These are phyloP conservation scores for Trypanosoma brucei DNA, from an alignment of 208 protist genomes.

Conservation along the genomic window DNA sequence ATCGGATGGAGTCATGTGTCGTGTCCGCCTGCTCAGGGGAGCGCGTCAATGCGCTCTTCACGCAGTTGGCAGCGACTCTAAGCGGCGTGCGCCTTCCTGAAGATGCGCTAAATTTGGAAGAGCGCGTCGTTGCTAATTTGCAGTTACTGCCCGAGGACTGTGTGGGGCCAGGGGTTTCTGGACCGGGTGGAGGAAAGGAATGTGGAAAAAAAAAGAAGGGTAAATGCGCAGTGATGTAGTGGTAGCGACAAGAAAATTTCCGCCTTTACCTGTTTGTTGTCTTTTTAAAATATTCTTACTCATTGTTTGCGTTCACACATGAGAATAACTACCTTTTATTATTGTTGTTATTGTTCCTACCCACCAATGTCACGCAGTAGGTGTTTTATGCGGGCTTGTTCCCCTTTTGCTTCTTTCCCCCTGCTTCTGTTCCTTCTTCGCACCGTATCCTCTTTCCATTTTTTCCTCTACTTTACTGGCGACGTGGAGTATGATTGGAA, in stretches of 20 bases:
- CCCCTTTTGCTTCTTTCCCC: too few relatives aligned
- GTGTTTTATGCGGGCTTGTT: too few relatives aligned
- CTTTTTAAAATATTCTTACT: too few relatives aligned
- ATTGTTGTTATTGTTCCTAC: too few relatives aligned
- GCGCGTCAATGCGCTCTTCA: conserved; percentile 80
- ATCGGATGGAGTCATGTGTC: conserved; percentile 39
- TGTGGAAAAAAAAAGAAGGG: conserved; percentile 28
- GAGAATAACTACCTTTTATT: too few relatives aligned
- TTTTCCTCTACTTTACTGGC: too few relatives aligned
- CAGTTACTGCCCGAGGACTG: conserved; percentile 25
- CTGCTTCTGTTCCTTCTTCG: too few relatives aligned
- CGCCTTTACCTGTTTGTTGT: too few relatives aligned
- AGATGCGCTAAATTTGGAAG: conserved; percentile 63
- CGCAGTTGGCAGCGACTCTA: conserved; percentile 81
- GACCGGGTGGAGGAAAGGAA: conserved; percentile 13
- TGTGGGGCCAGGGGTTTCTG: conserved; percentile 4
- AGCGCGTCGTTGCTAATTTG: conserved; percentile 48
- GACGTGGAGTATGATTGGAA: too few relatives aligned
- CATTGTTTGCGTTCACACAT: too few relatives aligned
- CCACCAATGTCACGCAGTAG: too few relatives aligned
- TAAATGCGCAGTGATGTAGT: conserved; percentile 44
- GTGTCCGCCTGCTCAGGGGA: conserved; percentile 92
- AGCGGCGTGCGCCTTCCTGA: conserved; percentile 63
- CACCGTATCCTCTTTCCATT: too few relatives aligned
- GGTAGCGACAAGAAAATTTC: not conserved